A percentile compares a stretch with the other conserved stretches of the same genome.
These are phyloP conservation scores for Lunularia cruciata DNA, from an alignment of 225 moss, liverwort and hornwort genomes.

Conservation along the genomic window DNA sequence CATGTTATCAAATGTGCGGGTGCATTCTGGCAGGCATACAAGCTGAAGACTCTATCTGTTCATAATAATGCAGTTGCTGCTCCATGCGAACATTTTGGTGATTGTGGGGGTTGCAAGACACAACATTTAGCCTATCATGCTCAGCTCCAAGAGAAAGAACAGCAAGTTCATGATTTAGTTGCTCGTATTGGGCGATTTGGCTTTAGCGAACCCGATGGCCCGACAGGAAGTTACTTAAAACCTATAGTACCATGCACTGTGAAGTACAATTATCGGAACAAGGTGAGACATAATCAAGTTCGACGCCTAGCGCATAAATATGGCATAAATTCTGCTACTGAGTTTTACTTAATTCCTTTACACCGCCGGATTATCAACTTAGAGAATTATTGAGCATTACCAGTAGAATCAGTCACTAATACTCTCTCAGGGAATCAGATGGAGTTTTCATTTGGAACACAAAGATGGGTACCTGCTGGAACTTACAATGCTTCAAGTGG, in stretches of 20 bases:
- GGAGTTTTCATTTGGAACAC: constrained; percentile 95
- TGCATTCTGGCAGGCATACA: constrained; percentile 71
- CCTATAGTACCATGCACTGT: constrained; percentile 81
- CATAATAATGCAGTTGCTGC: constrained; percentile 83
- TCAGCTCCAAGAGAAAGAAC: constrained; percentile 75
- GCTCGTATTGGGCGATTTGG: constrained; percentile 91
- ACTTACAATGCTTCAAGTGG: constrained; percentile 2
- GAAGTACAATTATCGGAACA: constrained; percentile 85
- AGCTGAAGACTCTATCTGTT: constrained; percentile 83
- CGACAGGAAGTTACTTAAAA: constrained; percentile 63
- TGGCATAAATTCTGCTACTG: no score
- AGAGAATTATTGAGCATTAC: no score
- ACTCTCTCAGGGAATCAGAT: constrained; percentile 61
- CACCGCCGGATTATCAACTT: no score
- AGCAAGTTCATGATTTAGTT: constrained; percentile 91
- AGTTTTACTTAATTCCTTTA: no score
- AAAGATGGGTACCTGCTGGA: constrained; percentile 72
- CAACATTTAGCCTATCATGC: constrained; percentile 88
- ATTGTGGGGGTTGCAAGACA: constrained; percentile 96
- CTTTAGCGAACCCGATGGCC: constrained; percentile 54
- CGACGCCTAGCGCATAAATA: no score
- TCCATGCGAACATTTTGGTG: constrained; percentile 87
- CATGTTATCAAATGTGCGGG: constrained; percentile 21
- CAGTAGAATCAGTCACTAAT: no score
- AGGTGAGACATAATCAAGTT: constrained; percentile 45